A percentile compares a stretch with the other conserved stretches of the same genome.
These are phyloP conservation scores for Globisporangium spiculum DNA, from an alignment of 352 stramenopile genomes.

Conservation along the genomic window DNA sequence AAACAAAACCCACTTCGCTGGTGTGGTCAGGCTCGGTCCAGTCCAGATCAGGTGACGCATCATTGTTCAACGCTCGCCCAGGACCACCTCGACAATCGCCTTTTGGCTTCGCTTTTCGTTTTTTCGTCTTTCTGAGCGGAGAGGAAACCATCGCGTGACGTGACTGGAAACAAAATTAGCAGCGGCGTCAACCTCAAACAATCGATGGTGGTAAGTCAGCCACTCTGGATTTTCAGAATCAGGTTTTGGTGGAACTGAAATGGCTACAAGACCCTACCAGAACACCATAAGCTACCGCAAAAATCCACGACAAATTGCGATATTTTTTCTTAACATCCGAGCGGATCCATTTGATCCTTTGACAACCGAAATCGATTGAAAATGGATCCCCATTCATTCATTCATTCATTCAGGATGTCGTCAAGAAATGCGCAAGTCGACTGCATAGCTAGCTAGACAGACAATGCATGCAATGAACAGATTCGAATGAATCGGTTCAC, in stretches of 20 bases:
- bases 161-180: background rate
- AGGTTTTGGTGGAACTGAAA: background rate
- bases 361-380: background rate
- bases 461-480: background rate
- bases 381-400: background rate
- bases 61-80: background rate
- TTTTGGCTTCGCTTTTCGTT: background rate
- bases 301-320: background rate
- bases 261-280: background rate
- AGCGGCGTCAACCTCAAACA: background rate
- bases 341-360: background rate
- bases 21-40: slow-evolving; percentile 3
- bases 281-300: background rate
- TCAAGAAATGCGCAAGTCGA: background rate
- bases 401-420: background rate
- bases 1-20: background rate
- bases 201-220: background rate
- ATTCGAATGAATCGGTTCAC: background rate
- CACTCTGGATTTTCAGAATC: background rate
- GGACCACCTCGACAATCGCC: background rate
- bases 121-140: background rate
- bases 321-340: background rate
- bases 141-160: background rate
- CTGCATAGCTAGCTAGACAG: background rate
- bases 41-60: background rate